Conservation (phyloP, 2,329 filamentous ascomycete genomes). For the Hypoxylon sp. region DNA sequence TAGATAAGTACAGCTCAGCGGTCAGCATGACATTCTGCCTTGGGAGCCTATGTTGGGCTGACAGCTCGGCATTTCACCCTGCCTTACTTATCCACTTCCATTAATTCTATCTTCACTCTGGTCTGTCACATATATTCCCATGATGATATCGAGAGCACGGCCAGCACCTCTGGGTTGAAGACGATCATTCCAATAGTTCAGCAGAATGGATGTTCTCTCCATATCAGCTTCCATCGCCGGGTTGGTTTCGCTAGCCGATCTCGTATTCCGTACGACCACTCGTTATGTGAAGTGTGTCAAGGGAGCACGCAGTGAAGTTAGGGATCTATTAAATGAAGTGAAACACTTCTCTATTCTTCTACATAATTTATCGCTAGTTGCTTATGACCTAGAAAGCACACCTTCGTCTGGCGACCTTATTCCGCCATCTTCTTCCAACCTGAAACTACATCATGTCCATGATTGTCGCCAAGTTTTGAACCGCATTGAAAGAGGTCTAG, state of each 20-base stretch:
- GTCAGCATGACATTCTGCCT: background rate
- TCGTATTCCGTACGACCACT: constrained; percentile 12
- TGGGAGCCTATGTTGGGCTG: background rate
- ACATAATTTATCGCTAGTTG: background rate
- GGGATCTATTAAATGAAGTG: constrained; percentile 21
- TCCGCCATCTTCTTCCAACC: constrained; percentile 14
- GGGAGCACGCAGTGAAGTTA: constrained; percentile 20
- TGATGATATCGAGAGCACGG: background rate
- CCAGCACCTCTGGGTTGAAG: background rate
- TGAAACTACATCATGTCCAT: constrained; percentile 19
- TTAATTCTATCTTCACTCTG: background rate
- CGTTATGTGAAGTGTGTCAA: constrained; percentile 31
- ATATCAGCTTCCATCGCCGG: constrained; percentile 32
- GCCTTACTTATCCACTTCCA: background rate
- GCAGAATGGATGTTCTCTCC: constrained; percentile 34
- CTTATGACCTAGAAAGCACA: background rate
- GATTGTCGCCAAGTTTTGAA: constrained; percentile 26
- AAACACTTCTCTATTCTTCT: constrained; percentile 21
- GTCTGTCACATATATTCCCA: background rate
- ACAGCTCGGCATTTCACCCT: background rate
- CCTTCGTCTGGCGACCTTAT: constrained; percentile 4
- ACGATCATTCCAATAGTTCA: background rate
- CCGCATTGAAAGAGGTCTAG: constrained; percentile 7
- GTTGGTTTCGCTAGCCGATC: constrained; percentile 23
- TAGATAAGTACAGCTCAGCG: background rate